These are phyloP conservation scores for Acaromyces ingoldii DNA, from an alignment of 1,284 basidiomycete species.

Conservation along the genomic window DNA sequence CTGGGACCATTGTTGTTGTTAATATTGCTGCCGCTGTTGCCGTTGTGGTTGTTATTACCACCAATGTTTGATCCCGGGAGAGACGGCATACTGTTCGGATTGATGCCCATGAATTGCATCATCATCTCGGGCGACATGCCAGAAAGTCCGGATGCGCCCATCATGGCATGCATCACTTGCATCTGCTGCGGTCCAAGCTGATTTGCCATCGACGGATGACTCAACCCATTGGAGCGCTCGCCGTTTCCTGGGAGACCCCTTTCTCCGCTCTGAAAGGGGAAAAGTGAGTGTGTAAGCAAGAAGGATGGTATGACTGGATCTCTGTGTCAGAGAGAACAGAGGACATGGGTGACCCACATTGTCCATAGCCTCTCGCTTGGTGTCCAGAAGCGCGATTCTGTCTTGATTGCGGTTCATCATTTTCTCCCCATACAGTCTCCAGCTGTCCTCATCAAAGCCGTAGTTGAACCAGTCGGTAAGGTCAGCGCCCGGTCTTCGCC, in stretches of 20 bases:
- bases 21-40: too few species aligned
- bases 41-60: too few species aligned
- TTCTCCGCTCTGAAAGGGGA: too few species aligned
- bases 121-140: conserved; percentile 11
- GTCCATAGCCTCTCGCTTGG: too few species aligned
- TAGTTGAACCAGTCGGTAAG: conserved; percentile 99
- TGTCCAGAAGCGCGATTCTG: neutral
- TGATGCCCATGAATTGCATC: conserved; percentile 12
- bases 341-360: too few species aligned
- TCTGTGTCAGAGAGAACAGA: too few species aligned
- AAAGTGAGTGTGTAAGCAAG: too few species aligned
- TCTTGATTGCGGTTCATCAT: conserved; percentile 52
- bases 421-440: conserved; percentile 84
- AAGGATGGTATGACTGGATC: too few species aligned
- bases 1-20: too few species aligned
- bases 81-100: too few species aligned
- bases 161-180: conserved; percentile 43
- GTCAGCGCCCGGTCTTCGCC: conserved; percentile 87
- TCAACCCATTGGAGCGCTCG: neutral
- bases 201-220: conserved; percentile 2
- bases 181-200: conserved; percentile 10
- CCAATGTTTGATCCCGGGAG: too few species aligned
- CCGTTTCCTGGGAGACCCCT: too few species aligned
- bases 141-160: conserved; percentile 16
- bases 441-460: conserved; percentile 93